Conservation (phyloP, 768 basidiomycete species). For the Harrya chromipes region DNA sequence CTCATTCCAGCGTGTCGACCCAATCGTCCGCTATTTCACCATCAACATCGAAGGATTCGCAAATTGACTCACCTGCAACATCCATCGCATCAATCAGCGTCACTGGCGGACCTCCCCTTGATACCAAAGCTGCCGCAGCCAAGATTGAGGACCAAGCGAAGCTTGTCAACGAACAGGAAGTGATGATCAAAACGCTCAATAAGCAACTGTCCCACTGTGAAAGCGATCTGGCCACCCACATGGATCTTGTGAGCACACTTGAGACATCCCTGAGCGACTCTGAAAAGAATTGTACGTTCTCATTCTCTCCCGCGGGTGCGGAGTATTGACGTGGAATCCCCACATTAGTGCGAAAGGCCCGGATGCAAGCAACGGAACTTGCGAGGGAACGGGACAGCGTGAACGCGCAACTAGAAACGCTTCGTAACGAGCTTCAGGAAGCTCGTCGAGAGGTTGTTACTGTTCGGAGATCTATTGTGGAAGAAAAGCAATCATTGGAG, state of each 20-base stretch:
- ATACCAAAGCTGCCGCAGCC: constrained; percentile 48
- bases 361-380: constrained; percentile 89
- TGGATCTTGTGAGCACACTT: constrained; percentile 82
- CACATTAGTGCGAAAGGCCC: constrained; percentile 79
- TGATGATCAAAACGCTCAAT: constrained; percentile 91
- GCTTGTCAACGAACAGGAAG: constrained; percentile 79
- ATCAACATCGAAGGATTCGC: constrained; percentile 68
- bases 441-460: constrained; percentile 76
- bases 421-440: constrained; percentile 72
- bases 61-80: constrained; percentile 62
- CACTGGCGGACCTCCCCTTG: constrained; percentile 36
- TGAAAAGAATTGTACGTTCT: constrained; percentile 82
- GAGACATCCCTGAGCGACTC: constrained; percentile 87
- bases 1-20: constrained; percentile 57
- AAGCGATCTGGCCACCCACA: constrained; percentile 84
- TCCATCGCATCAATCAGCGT: constrained; percentile 50
- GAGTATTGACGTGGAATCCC: constrained; percentile 9
- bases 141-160: constrained; percentile 74
- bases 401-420: constrained; percentile 57
- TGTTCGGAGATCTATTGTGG: constrained; percentile 75
- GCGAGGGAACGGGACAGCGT: constrained; percentile 82
- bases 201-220: constrained; percentile 94
- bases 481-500: constrained; percentile 87
- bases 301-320: neutral
- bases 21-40: constrained; percentile 54